Evolutionary conservation across 352 stramenopile genomes (phyloP), one percentile per base, ranked within the genome.

Genomic region (Phytophthora citrophthora): DNA sequence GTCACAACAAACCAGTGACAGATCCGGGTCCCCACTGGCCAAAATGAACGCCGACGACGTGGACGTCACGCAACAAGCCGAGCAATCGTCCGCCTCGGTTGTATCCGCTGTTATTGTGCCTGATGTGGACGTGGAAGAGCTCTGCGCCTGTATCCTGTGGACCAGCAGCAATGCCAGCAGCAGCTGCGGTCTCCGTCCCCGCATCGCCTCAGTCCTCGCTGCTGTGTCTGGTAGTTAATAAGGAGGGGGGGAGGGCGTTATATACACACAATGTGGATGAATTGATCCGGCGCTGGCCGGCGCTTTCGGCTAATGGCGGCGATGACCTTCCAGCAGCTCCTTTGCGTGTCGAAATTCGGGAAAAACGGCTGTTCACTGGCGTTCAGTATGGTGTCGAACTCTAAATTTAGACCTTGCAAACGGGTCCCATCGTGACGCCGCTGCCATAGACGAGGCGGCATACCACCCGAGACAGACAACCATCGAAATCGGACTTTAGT

Each of bases 1-100:
- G 0, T 73, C 55, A 47, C 86, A 95, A 70, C 86, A 95, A 31
- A 72, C 47, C 2, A 91, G 68, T 12, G 70, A 61, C 27, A 84
- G 26, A 23, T 68, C 63, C 32, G 54, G 45, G 38, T 79, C 64
- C 20, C 58, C 68, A 48, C 52, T 54, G 31, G 55, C 47, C 6
- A 68, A 52, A 11, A 55, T 40, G 0, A 72, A 66, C 12, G 29
- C 29, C 2, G 72, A 68, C 18, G 72, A 81, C 23, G 54, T 49
- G 27, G 47, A 46, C 23, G 54, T 15, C 12, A 56, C 52, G 41
- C 86, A 94, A 51, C 86, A 94, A 8, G 74, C 72, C 6, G 72
- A 77, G 57, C 86, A 94, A 51, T 93, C 71, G 51, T 94, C 86
- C 1, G 72, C 60, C 41, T 58, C 61, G 5, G 66, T 78, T 4